Conservation (phyloP, 352 stramenopile species). For the Phytophthora chlamydospora region DNA sequence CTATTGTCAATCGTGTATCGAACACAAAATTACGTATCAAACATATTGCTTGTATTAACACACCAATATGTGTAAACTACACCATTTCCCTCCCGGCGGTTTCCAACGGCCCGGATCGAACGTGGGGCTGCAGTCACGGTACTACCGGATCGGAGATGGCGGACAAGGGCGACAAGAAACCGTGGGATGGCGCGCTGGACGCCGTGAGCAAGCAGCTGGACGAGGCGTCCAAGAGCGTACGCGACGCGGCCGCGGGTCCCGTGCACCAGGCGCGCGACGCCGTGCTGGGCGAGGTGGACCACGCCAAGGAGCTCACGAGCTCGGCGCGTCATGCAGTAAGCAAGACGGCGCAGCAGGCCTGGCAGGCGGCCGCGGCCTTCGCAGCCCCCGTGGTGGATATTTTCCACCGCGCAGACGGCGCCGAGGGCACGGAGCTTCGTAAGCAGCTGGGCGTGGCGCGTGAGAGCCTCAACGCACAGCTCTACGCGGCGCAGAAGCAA, state of each 20-base stretch:
- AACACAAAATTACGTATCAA: not conserved
- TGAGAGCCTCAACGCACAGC: conserved; percentile 62
- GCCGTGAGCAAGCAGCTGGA: conserved; percentile 58
- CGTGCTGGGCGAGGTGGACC: conserved; percentile 45
- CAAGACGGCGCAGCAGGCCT: conserved; percentile 45
- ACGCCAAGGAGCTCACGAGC: conserved; percentile 70
- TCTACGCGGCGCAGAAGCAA: conserved; percentile 59
- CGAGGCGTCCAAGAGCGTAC: conserved; percentile 53
- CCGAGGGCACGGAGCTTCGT: conserved; percentile 71
- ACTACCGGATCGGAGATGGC: conserved; percentile 27
- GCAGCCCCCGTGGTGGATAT: conserved; percentile 62
- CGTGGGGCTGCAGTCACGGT: conserved; percentile 6
- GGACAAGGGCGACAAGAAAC: conserved; percentile 65
- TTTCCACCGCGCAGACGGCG: conserved; percentile 66
- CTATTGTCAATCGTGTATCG: not conserved
- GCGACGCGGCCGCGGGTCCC: conserved; percentile 39
- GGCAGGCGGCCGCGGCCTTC: conserved; percentile 41
- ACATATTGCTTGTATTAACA: not conserved
- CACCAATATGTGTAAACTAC: not conserved
- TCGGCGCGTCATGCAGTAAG: conserved; percentile 56
- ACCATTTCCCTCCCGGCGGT: not conserved
- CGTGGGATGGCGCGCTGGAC: conserved; percentile 55
- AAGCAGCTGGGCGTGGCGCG: conserved; percentile 58
- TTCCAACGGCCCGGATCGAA: not conserved
- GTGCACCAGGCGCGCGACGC: conserved; percentile 56